Base-by-base conservation (phyloP, 495 filamentous ascomycete genomes). In the Bombardia bombarda region DNA sequence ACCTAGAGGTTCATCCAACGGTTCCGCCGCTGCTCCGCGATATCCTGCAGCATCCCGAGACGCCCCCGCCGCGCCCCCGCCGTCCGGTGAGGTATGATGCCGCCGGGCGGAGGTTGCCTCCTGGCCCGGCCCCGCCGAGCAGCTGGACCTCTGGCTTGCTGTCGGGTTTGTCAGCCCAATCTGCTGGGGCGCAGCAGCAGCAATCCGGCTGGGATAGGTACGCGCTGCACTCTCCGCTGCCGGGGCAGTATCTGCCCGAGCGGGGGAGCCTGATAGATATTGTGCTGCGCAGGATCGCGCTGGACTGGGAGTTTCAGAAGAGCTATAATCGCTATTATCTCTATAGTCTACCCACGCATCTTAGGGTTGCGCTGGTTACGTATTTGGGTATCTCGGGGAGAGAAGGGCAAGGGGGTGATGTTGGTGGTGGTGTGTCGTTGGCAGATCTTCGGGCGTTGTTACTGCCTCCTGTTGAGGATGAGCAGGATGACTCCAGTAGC, bases 11-110 rank as follows among this genome's bases (percentile, higher is more conserved):
- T 34, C 49, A 53, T 7, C 67, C 69, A 1, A 73, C 65, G 17
- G 61, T 77, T 5, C 73, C 67, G 7, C 72, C 73, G n/a, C 53
- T 60, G 19, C 63, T 76, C 49, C 66, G 72, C 21, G 52, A 75
- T 24, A 73, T 90, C 32, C 71, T 90, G 23, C 74, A 83, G 35
- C 67, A 87, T 20, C 82, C 82, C 25, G 84, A 88, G 51, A 77
- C 78, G 21, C 78, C 80, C n/a, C 67, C 76, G 9, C 84, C 83
- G 6, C 64, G 63, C 13, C 83, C 83, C 24, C 79, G 83, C 33
- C 68, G 70, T 18, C 70, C 69, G 40, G 53, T 57, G 39, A 62
- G 72, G 21, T 54, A 53, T 42, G 67, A 61, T 60, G 61, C 51
- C 56, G 43, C 48, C 31, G 70, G 72, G 22, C 41, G 64, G 45